Evolutionary conservation across 345 rosid genomes (phyloP).

Genomic region (Melastoma malabathricum): DNA sequence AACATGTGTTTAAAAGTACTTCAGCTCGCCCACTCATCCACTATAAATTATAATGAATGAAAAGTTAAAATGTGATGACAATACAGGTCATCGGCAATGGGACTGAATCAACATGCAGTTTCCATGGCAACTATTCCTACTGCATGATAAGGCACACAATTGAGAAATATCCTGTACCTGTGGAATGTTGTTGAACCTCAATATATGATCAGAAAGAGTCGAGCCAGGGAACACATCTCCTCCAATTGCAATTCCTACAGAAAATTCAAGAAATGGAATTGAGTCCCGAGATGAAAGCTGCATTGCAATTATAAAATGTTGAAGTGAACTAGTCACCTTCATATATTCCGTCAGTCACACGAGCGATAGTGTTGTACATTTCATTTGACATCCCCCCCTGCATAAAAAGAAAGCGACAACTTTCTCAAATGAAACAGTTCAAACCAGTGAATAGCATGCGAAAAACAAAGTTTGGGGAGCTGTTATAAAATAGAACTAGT

Average conservation of each 20-base stretch:
- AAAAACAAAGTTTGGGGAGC: too few relatives aligned
- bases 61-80: too few relatives aligned
- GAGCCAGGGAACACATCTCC: constrained; percentile 99
- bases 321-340: constrained; percentile 41
- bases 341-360: constrained; percentile 90
- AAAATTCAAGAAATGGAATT: constrained; percentile 13
- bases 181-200: constrained; percentile 92
- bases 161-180: constrained; percentile 42
- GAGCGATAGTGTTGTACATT: constrained; percentile 77
- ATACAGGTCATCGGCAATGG: too few relatives aligned
- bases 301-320: background rate
- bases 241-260: constrained; percentile 84
- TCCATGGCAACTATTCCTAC: too few relatives aligned
- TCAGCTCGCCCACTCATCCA: too few relatives aligned
- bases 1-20: too few relatives aligned
- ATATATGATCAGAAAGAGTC: constrained; percentile 79
- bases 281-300: constrained; percentile 1
- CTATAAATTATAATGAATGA: too few relatives aligned
- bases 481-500: too few relatives aligned
- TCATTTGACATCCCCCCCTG: constrained; percentile 99
- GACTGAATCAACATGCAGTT: too few relatives aligned
- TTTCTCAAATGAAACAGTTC: too few relatives aligned
- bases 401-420: background rate
- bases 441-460: too few relatives aligned
- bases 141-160: too few relatives aligned